Conservation (phyloP, 306 rosid genomes). For the Trifolium repens region DNA sequence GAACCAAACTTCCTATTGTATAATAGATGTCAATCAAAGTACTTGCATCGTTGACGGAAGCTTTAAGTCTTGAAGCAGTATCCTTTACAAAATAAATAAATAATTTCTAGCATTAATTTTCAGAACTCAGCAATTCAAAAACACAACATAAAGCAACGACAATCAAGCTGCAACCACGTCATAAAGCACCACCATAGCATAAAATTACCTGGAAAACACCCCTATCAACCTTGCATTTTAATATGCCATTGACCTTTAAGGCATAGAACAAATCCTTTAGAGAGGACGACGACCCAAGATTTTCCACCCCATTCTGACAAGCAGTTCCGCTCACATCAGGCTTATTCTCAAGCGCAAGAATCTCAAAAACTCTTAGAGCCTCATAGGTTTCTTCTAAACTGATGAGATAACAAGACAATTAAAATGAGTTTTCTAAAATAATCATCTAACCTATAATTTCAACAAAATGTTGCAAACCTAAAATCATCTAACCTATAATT, state of each 20-base stretch:
- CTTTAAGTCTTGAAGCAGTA: conserved; percentile 62
- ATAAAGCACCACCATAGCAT: conserved; percentile 9
- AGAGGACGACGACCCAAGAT: conserved; percentile 57
- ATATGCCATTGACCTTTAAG: conserved; percentile 65
- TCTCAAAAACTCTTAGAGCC: conserved; percentile 77
- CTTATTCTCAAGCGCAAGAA: conserved; percentile 70
- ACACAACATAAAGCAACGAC: conserved; percentile 8
- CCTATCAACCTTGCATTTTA: conserved; percentile 68
- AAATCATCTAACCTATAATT: not conserved
- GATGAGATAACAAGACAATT: conserved; percentile 41
- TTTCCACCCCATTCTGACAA: conserved; percentile 69
- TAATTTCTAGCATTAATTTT: conserved; percentile 30
- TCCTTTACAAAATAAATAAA: conserved; percentile 53
- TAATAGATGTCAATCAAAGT: conserved; percentile 74
- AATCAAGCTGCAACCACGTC: not conserved
- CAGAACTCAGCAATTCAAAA: conserved; percentile 40
- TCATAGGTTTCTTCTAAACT: conserved; percentile 85
- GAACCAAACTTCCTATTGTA: conserved; percentile 78
- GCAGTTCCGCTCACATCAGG: conserved; percentile 54
- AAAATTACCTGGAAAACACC: conserved; percentile 66
- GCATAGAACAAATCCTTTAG: conserved; percentile 78
- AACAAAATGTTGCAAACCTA: not conserved
- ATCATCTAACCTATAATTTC: not conserved
- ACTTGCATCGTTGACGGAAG: conserved; percentile 62
- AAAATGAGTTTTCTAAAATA: conserved; percentile 25